Evolutionary conservation across 2,329 filamentous ascomycete species (phyloP).

Genomic region (Geosmithia flava): DNA sequence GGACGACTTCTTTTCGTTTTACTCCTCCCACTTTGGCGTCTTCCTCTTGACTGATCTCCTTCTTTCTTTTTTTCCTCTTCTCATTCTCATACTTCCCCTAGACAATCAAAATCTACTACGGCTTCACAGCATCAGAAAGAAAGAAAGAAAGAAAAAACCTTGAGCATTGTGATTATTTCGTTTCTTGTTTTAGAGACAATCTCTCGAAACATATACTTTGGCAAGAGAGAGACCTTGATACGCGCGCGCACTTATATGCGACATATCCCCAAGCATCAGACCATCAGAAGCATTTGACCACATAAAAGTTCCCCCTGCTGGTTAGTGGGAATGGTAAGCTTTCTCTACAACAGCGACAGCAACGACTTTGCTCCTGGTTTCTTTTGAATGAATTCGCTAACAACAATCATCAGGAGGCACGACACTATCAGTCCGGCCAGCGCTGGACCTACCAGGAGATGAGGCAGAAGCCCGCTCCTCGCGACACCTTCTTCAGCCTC

Average conservation of each 20-base stretch:
- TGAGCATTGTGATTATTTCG: too few relatives aligned
- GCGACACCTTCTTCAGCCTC: conserved; percentile 50
- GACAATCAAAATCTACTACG: neutral
- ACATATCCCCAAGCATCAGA: neutral
- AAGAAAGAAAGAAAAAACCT: too few relatives aligned
- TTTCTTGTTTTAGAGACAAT: too few relatives aligned
- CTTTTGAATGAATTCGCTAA: neutral
- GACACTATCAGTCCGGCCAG: conserved; percentile 21
- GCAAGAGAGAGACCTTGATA: too few relatives aligned
- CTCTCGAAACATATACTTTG: too few relatives aligned
- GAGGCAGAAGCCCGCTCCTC: conserved; percentile 34
- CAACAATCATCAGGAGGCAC: conserved; percentile 20
- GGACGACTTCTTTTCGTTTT: conserved; percentile 15
- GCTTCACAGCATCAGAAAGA: too few relatives aligned
- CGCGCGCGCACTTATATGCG: too few relatives aligned
- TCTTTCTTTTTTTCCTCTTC: neutral
- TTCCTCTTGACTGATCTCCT: neutral
- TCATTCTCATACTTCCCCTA: neutral
- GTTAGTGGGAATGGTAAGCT: conserved; percentile 1
- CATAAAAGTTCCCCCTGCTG: conserved; percentile 6
- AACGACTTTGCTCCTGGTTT: neutral
- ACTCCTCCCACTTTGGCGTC: conserved; percentile 19
- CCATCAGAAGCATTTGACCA: conserved; percentile 1
- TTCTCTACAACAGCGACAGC: neutral
- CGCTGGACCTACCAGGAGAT: conserved; percentile 33